Evolutionary conservation across 805 yeast genomes (phyloP), one percentile per base, ranked within the genome.

Genomic region (Monosporozyma solicola): DNA sequence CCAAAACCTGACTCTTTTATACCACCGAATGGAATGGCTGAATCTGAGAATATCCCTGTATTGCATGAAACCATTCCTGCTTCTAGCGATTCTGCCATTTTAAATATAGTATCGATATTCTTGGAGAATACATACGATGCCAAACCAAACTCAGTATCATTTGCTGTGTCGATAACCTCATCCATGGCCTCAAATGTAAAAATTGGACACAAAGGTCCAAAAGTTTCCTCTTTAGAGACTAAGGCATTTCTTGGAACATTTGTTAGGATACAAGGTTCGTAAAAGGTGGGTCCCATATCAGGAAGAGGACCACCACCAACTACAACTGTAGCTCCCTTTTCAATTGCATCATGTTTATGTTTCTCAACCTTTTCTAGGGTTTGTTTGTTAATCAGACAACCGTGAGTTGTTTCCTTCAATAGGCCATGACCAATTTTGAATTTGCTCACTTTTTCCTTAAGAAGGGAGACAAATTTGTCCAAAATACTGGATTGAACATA

Each of bases 1-100:
- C 88, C 88, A 63, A 80, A 82, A 0, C 88, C 88, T 27, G 84
- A 78, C 60, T 80, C 80, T 58, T 80, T 80, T 48, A 83, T 72
- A 52, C 88, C 88, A 35, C 88, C 81, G 55, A 77, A 77, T 56
- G 86, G 85, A 48, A 81, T 61, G 5, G 83, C 70, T 33, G 77
- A 74, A 56, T 80, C 84, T 5, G 83, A 75, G 63, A 80, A 78
- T 2, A 78, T 59, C 51, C 84, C 84, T 8, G 80, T 77, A 66
- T 82, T 82, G 47, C 81, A 80, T 44, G 82, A 73, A 24, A 82
- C 84, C 84, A 80, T 81, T 44, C 87, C 87, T n/a, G 76, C 61
- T 64, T 82, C 86, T 57, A 82, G 67, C 27, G 74, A 78, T 61
- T 80, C 84, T 13, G 82, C 71, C 56, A 81, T 76, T 22, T 74